Percentiles rank a stretch among this genome's conserved stretches.
Evolutionary conservation across 2,329 filamentous ascomycete genomes (phyloP).

Genomic region (Botrytis byssoidea): DNA sequence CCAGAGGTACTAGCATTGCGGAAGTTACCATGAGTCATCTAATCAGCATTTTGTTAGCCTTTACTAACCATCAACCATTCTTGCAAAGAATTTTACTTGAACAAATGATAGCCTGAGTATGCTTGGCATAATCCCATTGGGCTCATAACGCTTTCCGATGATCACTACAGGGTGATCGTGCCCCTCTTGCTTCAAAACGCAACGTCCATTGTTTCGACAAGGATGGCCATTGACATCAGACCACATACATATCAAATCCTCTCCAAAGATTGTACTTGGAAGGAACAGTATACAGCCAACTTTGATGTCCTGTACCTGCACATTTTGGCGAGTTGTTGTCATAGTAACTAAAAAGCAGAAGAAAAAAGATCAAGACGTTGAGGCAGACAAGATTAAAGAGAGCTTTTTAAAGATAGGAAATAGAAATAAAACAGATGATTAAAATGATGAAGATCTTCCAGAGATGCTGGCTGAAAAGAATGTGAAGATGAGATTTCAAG

Average conservation of each 20-base stretch:
- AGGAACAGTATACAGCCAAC: constrained; percentile 6
- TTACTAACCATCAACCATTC: neutral
- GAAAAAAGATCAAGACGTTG: neutral
- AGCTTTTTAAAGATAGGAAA: neutral
- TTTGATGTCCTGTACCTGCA: neutral
- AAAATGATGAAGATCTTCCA: neutral
- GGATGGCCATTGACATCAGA: neutral
- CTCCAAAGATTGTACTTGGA: neutral
- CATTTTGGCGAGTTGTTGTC: neutral
- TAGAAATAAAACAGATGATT: neutral
- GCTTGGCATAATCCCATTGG: neutral
- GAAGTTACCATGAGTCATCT: neutral
- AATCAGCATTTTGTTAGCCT: neutral
- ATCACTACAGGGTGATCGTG: neutral
- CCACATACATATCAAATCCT: neutral
- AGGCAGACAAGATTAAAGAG: neutral
- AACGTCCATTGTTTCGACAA: neutral
- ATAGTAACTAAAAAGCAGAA: neutral
- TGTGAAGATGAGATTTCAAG: neutral
- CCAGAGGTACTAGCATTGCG: neutral
- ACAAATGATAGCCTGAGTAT: neutral
- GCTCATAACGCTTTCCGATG: neutral
- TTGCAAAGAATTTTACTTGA: neutral
- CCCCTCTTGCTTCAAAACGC: neutral
- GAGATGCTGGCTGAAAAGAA: neutral